phyloP scores from a whole-genome alignment of 331 rosid genomes.

The Erythrophleum ivorense region DNA sequence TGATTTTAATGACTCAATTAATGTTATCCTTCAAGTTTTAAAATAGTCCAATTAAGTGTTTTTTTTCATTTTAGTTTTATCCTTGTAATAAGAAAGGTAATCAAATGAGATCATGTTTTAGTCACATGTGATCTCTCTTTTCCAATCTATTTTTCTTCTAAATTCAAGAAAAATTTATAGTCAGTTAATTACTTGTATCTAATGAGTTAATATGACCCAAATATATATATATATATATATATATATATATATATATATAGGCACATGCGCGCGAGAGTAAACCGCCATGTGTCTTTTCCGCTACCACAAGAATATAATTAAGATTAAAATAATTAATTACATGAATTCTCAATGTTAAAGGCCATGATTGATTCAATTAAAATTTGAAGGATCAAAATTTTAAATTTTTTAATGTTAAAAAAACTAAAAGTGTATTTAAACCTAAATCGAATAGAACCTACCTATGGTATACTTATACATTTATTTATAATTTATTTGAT shows the following conservation, averaged over 20 bases:
- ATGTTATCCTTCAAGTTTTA: neutral
- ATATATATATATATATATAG: too few relatives aligned
- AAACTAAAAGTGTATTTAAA: neutral
- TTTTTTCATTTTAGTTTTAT: too few relatives aligned
- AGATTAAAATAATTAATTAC: too few relatives aligned
- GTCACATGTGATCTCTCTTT: neutral
- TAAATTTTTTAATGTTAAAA: too few relatives aligned
- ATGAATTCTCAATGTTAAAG: neutral
- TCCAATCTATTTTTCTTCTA: neutral
- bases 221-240: too few relatives aligned
- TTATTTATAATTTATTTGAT: neutral
- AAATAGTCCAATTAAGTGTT: too few relatives aligned
- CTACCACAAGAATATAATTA: too few relatives aligned
- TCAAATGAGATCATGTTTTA: neutral
- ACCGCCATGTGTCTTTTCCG: too few relatives aligned
- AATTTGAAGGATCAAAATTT: neutral
- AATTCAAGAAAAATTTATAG: neutral
- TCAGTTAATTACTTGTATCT: too few relatives aligned
- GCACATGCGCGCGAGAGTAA: too few relatives aligned
- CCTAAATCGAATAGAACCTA: neutral
- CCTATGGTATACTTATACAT: neutral
- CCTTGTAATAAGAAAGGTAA: neutral
- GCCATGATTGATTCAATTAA: neutral
- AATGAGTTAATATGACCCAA: too few relatives aligned
- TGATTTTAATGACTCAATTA: neutral